A percentile compares a stretch with the other conserved stretches of the same genome.
phyloP scores from a whole-genome alignment of 1,284 basidiomycete species.

The Pyrrhoderma lamaoense region DNA sequence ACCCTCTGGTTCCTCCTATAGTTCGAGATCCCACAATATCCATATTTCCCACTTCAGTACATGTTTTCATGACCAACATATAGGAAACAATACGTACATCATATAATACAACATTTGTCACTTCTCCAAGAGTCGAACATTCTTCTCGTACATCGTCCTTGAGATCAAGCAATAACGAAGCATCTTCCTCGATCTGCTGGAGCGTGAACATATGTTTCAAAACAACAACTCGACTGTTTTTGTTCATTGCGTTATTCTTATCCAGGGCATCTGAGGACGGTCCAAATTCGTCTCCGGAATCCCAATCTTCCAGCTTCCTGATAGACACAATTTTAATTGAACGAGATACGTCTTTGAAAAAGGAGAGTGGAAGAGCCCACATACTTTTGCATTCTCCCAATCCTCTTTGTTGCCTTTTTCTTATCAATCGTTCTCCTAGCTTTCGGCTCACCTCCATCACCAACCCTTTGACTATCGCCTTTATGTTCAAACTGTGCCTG shows the following conservation, averaged over 20 bases:
- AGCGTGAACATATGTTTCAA: slow-evolving; percentile 94
- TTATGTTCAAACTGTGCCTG: slow-evolving; percentile 83
- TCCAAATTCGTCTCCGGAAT: slow-evolving; percentile 78
- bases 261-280: slow-evolving; percentile 55
- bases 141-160: slow-evolving; percentile 97
- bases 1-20: slow-evolving; percentile 86
- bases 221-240: slow-evolving; percentile 77
- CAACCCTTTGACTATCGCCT: slow-evolving; percentile 26
- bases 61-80: too few relatives aligned
- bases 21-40: slow-evolving; percentile 10
- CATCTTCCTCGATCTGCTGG: slow-evolving; percentile 82
- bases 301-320: slow-evolving; percentile 85
- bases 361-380: slow-evolving; percentile 24
- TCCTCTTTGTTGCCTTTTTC: slow-evolving; percentile 71
- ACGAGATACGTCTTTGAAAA: not conserved
- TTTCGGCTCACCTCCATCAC: slow-evolving; percentile 29
- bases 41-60: too few relatives aligned
- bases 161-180: slow-evolving; percentile 82
- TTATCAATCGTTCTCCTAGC: slow-evolving; percentile 72
- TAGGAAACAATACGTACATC: slow-evolving; percentile 58
- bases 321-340: not conserved
- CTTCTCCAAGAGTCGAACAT: slow-evolving; percentile 85
- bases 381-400: slow-evolving; percentile 87
- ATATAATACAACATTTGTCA: slow-evolving; percentile 94
- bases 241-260: slow-evolving; percentile 36